Evolutionary conservation across 2,329 filamentous ascomycete species (phyloP), one percentile per base, ranked within the genome.

Genomic region (Alternaria burnsii): DNA sequence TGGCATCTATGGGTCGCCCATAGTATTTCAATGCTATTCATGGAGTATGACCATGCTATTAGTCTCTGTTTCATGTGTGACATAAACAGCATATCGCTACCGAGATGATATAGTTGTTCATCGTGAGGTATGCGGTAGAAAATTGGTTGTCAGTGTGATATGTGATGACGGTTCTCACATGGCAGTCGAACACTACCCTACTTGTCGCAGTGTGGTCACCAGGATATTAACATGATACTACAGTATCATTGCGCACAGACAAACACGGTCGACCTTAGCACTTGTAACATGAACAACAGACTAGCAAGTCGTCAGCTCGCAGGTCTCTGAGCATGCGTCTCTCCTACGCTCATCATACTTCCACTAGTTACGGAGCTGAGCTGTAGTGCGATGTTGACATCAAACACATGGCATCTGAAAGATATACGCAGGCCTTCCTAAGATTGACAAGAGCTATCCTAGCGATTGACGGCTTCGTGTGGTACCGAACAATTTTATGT

Each of bases 1-100:
- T 32, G 38, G 40, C 36, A 59, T 41, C 52, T 34, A 52, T 36
- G 51, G 51, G 50, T 40, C 40, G 12, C 41, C 22, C 16, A 26
- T 58, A 50, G 48, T 61, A 43, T 52, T 24, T 42, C 30, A 59
- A 59, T 59, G 38, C 51, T 52, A 50, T 20, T 44, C 34, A 43
- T 52, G 46, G 18, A 36, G 24, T 52, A 52, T 43, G 22, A 52
- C 26, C 32, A n/a, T 26, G 22, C 22, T 24, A 36, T 20, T 14
- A 42, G 40, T 42, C 40, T 57, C 18, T 54, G 34, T 22, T 40
- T 22, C 26, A 34, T 48, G 38, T 40, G 40, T 53, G 24, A 20
- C 20, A 24, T 44, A 26, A 9, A 32, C 24, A 32, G 18, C 28
- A 32, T 18, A 12, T 44, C 11, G 36, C 50, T 38, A 16, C 16